Base-by-base conservation (phyloP, 129 eudicot species). In the Chrysanthemum makinoi region DNA sequence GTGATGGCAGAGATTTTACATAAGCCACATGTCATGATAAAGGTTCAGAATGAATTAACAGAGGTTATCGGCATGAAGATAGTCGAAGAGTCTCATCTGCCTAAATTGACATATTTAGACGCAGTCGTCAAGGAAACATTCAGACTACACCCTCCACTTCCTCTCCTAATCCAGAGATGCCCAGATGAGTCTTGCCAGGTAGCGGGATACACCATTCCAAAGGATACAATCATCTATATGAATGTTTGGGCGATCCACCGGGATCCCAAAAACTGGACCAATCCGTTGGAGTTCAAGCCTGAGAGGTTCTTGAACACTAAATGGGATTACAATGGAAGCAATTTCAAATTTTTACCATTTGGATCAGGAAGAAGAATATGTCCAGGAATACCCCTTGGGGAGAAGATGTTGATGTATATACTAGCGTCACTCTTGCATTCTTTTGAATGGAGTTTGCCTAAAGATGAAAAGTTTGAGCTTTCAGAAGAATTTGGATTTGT, bases 111-210 rank as follows among this genome's bases (percentile, higher is more conserved):
- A 5, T 84, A 84, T 49, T 35, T 84, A 8, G 66, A 84, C 19
- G 89, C 89, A 4, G 82, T 84, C 10, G 15, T 80, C 49, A 87
- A 81, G 61, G 89, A 83, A 54, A 43, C 79, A 8, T 56, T 81
- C 1, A 76, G 85, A 5, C 7, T 87, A 15, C 87, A 81, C 69
- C 83, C 89, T 49, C 59, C 75, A 5, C 24, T 84, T 9, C 87
- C 93, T 7, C 75, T 87, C 18, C 20, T 87, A 20, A 35, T 82
- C 24, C 94, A 80, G 5, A 68, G 72, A 43, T 19, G 54, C 30
- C 82, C 94, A 2, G 71, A 65, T 20, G 79, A 84, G 63, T 39
- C 83, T 4, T 66, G 78, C 63, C 30, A 1, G 0, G 80, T 87
- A 5, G 79, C 76, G 0, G 85, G 85, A 16, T 81, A 82, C 81